Evolutionary conservation across 2,329 filamentous ascomycete genomes (phyloP).

Genomic region (Orbilia blumenaviensis): DNA sequence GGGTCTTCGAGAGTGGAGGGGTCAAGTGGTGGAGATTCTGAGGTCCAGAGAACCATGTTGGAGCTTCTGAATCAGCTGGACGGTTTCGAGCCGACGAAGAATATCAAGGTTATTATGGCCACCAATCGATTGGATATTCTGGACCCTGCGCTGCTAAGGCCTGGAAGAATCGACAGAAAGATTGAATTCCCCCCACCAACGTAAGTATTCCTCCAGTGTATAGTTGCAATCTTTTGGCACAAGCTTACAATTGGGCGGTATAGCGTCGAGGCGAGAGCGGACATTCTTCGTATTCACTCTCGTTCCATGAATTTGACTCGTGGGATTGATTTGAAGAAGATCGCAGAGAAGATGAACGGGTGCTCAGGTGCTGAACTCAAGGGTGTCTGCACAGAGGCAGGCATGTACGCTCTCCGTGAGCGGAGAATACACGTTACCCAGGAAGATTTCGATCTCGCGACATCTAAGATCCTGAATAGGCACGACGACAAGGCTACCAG

Average conservation of each 20-base stretch:
- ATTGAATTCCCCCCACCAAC: conserved; percentile 98
- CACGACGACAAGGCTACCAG: conserved; percentile 98
- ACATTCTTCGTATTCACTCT: conserved; percentile 97
- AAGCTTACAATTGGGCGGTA: conserved; percentile 23
- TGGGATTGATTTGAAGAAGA: conserved; percentile 97
- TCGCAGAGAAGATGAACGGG: conserved; percentile 99
- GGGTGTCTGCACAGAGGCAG: conserved; percentile 97
- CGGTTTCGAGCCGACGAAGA: conserved; percentile 98
- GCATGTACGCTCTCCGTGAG: conserved; percentile 97
- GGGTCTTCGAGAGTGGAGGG: conserved; percentile 96
- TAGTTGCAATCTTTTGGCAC: background rate
- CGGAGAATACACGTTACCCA: conserved; percentile 97
- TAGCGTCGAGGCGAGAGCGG: conserved; percentile 87
- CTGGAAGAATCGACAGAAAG: conserved; percentile 97
- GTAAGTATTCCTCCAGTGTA: conserved; percentile 59
- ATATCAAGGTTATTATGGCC: conserved; percentile 99
- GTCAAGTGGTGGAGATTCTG: conserved; percentile 92
- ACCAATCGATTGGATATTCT: conserved; percentile 98
- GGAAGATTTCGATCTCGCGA: conserved; percentile 98
- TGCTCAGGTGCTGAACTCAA: conserved; percentile 97
- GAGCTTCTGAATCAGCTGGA: conserved; percentile 98
- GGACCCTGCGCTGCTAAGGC: conserved; percentile 90
- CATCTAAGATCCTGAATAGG: conserved; percentile 99
- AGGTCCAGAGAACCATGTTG: conserved; percentile 98
- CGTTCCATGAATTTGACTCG: conserved; percentile 98